Base-by-base conservation (phyloP, 495 filamentous ascomycete species). In the Penicillium lividum region DNA sequence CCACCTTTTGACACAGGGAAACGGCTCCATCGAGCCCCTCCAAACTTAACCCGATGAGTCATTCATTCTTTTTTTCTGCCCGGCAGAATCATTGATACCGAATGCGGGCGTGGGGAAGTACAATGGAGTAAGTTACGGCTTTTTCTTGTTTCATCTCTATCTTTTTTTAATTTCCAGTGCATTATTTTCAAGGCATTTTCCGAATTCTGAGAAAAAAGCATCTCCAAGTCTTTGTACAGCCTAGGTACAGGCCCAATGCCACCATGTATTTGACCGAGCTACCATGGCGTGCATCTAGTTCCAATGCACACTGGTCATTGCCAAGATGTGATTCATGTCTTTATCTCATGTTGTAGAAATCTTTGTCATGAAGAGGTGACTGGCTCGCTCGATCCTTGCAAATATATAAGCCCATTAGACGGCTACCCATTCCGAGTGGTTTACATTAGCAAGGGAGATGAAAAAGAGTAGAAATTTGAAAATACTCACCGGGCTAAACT, bases 401-500 rank as follows among this genome's bases (percentile, higher is more conserved):
- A 71, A 60, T 80, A 74, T 6, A 80, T 72, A 4, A 81, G 68
- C 4, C 79, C 79, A 67, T 80, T 82, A 15, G 69, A 73, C 36
- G 79, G 78, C 80, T 82, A 40, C 5, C 34, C 11, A 28, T 18
- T 40, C 1, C n/a, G 5, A 30, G 52, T 47, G 29, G 16, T 18
- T 68, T 11, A 27, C 4, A 13, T 44, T 44, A 54, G 18, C 16
- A 47, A 2, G 28, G 15, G 11, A n/a, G 29, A 10, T 42, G 43
- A 4, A 25, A 50, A 51, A 0, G 4, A 40, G 9, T 9, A 18
- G 11, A 4, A 52, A 25, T 0, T 22, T 10, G n/a, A 33, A 22
- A n/a, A 28, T 30, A 22, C 84, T 79, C 76, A 93, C 91, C 54
- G 90, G 89, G 55, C 83, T 86, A 64, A 93, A 95, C 71, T 95